Conservation (phyloP, 768 basidiomycete genomes). For the Russula ochroleuca region DNA sequence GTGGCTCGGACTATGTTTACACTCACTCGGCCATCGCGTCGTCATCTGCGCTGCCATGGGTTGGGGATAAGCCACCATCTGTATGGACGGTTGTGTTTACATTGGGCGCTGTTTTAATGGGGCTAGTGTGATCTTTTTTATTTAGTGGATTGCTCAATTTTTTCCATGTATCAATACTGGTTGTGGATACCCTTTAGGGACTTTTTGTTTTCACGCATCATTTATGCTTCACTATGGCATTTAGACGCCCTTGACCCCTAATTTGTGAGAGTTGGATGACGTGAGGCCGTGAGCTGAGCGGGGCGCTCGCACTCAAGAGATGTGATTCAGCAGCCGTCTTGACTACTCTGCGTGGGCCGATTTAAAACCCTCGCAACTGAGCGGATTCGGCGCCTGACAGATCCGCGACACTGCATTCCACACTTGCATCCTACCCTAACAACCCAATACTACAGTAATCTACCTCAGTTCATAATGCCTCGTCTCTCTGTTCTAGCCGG, state of each 20-base stretch:
- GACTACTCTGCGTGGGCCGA: not conserved
- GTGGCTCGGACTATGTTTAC: slow-evolving; percentile 47
- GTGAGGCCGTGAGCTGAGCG: not conserved
- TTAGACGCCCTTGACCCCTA: not conserved
- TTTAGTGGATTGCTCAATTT: not conserved
- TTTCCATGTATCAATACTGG: slow-evolving; percentile 1
- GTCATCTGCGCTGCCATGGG: slow-evolving; percentile 6
- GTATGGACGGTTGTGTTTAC: slow-evolving; percentile 1
- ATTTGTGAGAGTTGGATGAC: not conserved
- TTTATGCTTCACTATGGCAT: not conserved
- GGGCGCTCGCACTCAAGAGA: too few relatives aligned
- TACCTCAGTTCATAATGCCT: slow-evolving; percentile 37
- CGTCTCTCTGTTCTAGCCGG: slow-evolving; percentile 72
- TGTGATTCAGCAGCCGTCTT: too few relatives aligned
- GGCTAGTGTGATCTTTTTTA: not conserved
- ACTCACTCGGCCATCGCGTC: slow-evolving; percentile 3
- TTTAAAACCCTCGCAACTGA: not conserved
- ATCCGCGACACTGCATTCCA: not conserved
- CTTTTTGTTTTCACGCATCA: too few relatives aligned
- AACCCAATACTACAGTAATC: not conserved
- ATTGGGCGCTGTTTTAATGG: slow-evolving; percentile 6
- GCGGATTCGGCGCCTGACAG: not conserved
- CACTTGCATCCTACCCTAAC: not conserved
- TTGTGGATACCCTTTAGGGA: not conserved
- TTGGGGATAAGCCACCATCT: not conserved